A percentile compares a stretch with the other conserved stretches of the same genome.
Conservation (phyloP, 176 grass and related monocot genomes). For the Ensete glaucum region DNA sequence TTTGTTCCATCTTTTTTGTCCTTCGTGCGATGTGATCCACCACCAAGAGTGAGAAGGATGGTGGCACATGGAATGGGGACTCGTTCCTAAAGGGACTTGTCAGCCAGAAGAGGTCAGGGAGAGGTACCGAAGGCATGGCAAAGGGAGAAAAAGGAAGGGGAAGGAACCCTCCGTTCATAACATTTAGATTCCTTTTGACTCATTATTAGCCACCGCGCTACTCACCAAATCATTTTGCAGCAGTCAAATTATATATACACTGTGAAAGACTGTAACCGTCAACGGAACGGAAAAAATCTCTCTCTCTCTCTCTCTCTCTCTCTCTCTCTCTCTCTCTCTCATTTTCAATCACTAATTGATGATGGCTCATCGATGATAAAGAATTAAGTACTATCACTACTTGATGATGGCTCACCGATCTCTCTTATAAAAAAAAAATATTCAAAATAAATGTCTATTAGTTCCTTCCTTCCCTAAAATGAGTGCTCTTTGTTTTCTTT, state of each 20-base stretch:
- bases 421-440: no score
- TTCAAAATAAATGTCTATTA: no score
- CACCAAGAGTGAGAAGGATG: conserved; percentile 5
- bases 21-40: conserved; percentile 5
- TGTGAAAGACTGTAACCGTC: background rate
- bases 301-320: no score
- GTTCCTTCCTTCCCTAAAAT: no score
- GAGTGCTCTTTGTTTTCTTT: no score
- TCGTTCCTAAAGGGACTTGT: background rate
- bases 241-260: background rate
- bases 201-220: background rate
- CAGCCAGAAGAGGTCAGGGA: background rate
- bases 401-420: no score
- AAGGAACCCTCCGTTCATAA: background rate
- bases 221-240: background rate
- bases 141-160: no score
- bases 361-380: no score
- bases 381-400: no score
- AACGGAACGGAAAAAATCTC: background rate
- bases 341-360: no score
- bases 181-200: background rate
- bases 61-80: conserved; percentile 8
- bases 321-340: no score
- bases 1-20: conserved; percentile 17
- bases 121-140: background rate